phyloP scores from a whole-genome alignment of 768 basidiomycete species.

The Mycena olivaceomarginata region DNA sequence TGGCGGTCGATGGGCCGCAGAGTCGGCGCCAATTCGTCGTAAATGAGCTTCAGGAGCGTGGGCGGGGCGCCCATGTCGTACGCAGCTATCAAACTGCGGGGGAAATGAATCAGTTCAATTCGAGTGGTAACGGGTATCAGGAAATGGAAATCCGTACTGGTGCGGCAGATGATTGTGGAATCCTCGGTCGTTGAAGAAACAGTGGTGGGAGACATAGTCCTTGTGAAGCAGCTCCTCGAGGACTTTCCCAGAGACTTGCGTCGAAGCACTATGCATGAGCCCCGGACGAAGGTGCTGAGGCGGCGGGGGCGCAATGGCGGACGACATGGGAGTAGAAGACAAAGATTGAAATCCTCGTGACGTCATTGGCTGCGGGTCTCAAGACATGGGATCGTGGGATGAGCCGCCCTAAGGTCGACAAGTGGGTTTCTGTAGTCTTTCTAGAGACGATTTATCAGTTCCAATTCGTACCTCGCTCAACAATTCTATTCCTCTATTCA shows the following conservation, averaged over 20 bases:
- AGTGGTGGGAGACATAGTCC: conserved; percentile 61
- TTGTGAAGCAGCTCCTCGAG: conserved; percentile 58
- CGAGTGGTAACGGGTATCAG: background rate
- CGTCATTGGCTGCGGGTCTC: background rate
- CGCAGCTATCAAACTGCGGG: conserved; percentile 59
- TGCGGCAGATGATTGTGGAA: conserved; percentile 67
- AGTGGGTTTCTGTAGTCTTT: too few relatives aligned
- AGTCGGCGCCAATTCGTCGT: conserved; percentile 50
- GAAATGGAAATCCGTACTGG: conserved; percentile 54
- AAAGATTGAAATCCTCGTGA: background rate
- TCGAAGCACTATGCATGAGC: conserved; percentile 40
- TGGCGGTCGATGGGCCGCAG: conserved; percentile 53
- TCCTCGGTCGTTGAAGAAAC: conserved; percentile 57
- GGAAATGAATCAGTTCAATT: background rate
- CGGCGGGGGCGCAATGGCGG: background rate
- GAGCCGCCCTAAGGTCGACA: too few relatives aligned
- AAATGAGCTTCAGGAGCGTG: conserved; percentile 58
- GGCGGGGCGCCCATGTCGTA: conserved; percentile 64
- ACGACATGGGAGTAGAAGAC: background rate
- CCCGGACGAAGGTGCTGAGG: conserved; percentile 26
- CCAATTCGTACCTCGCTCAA: too few relatives aligned
- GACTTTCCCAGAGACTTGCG: conserved; percentile 50
- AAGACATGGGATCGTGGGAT: too few relatives aligned
- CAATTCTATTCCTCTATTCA: too few relatives aligned
- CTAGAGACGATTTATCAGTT: too few relatives aligned